Conservation (phyloP, 768 basidiomycete genomes). For the Auricularia sp. region DNA sequence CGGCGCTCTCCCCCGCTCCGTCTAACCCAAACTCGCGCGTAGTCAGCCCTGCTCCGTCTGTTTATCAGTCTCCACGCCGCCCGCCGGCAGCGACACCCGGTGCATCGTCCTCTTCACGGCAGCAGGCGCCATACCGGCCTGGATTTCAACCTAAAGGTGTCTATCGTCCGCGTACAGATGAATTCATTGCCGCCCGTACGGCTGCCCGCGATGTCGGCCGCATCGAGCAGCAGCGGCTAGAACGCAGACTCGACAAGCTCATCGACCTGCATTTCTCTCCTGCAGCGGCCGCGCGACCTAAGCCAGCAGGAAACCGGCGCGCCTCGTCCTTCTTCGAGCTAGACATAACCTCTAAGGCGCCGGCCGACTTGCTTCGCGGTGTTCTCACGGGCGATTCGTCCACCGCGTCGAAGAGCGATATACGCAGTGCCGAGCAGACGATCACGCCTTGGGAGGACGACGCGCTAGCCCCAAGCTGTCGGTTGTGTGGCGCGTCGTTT, state of each 20-base stretch:
- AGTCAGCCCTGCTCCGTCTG: neutral
- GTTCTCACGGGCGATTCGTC: constrained; percentile 29
- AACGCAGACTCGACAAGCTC: constrained; percentile 76
- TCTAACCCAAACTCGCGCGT: neutral
- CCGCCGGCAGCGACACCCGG: constrained; percentile 3
- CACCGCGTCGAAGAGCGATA: constrained; percentile 43
- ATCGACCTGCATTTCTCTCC: constrained; percentile 35
- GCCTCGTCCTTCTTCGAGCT: constrained; percentile 71
- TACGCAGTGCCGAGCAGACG: constrained; percentile 79
- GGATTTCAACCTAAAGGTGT: constrained; percentile 93
- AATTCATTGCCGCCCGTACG: constrained; percentile 47
- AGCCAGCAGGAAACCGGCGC: constrained; percentile 25
- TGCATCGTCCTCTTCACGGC: constrained; percentile 1
- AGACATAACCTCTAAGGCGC: constrained; percentile 48
- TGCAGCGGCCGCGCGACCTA: neutral
- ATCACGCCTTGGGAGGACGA: constrained; percentile 97
- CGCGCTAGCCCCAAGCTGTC: constrained; percentile 62
- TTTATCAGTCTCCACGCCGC: neutral
- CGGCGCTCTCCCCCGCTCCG: neutral
- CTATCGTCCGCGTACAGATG: constrained; percentile 69
- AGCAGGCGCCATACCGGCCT: constrained; percentile 62
- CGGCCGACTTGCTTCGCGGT: constrained; percentile 62
- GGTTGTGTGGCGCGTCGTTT: constrained; percentile 74
- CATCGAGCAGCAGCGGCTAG: constrained; percentile 75
- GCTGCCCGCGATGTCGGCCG: constrained; percentile 36